Evolutionary conservation across 2,329 filamentous ascomycete species (phyloP).

Genomic region (Didymosphaeria variabile): DNA sequence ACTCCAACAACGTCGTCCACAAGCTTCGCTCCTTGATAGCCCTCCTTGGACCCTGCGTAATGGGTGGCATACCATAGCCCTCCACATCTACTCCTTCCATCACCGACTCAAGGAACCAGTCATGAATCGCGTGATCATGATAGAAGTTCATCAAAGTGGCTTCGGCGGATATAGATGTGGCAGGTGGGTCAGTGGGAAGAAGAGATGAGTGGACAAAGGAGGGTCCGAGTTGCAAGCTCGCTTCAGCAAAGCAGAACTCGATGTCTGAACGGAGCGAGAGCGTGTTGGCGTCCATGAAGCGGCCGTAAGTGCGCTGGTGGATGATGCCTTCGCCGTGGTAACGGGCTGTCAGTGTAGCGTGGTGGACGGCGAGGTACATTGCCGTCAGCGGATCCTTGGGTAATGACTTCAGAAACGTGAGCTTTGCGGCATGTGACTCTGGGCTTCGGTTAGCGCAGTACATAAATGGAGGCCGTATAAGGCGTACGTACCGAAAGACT

Average conservation of each 20-base stretch:
- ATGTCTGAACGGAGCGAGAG: slow-evolving; percentile 40
- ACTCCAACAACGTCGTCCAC: slow-evolving; percentile 38
- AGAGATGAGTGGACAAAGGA: slow-evolving; percentile 37
- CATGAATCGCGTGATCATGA: slow-evolving; percentile 36
- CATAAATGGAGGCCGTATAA: not conserved
- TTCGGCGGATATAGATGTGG: slow-evolving; percentile 22
- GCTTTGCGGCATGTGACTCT: slow-evolving; percentile 26
- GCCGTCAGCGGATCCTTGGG: slow-evolving; percentile 35
- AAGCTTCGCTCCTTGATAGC: slow-evolving; percentile 24
- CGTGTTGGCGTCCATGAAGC: slow-evolving; percentile 40
- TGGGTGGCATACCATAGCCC: slow-evolving; percentile 34
- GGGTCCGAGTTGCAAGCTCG: slow-evolving; percentile 33
- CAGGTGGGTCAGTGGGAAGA: slow-evolving; percentile 8
- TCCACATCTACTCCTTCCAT: slow-evolving; percentile 15
- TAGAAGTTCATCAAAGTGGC: slow-evolving; percentile 39
- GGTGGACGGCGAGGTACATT: slow-evolving; percentile 40
- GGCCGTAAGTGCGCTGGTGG: slow-evolving; percentile 41
- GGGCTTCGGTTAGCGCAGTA: slow-evolving; percentile 13
- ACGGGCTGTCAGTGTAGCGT: slow-evolving; percentile 39
- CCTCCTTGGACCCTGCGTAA: slow-evolving; percentile 38
- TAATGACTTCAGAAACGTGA: slow-evolving; percentile 35
- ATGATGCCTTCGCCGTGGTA: slow-evolving; percentile 45
- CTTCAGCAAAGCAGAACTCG: slow-evolving; percentile 43
- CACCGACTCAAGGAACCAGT: slow-evolving; percentile 35
- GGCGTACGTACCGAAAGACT: slow-evolving; percentile 26